phyloP scores from a whole-genome alignment of 2,329 filamentous ascomycete species.

The Epichloe sp. region DNA sequence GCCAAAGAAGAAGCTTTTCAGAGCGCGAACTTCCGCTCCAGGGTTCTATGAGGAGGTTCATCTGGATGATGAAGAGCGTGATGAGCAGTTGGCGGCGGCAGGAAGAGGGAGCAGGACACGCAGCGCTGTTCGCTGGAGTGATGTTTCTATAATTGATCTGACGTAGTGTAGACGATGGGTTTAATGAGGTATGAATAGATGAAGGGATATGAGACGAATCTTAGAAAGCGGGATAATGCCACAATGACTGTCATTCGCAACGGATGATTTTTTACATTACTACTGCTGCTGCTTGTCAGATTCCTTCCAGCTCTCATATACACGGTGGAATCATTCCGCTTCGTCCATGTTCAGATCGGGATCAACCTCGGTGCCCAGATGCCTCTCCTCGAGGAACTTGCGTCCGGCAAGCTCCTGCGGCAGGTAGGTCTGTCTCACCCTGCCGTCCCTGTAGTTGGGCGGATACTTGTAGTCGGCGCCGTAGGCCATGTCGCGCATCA shows the following conservation, averaged over 20 bases:
- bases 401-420: constrained; percentile 60
- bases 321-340: not conserved
- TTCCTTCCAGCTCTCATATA: too few relatives aligned
- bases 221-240: too few relatives aligned
- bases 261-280: too few relatives aligned
- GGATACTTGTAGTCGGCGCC: constrained; percentile 94
- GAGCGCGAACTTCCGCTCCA: constrained; percentile 22
- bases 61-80: constrained; percentile 14
- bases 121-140: constrained; percentile 16
- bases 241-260: not conserved
- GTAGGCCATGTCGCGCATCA: constrained; percentile 90
- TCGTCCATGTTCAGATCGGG: constrained; percentile 41
- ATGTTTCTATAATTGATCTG: constrained; percentile 21
- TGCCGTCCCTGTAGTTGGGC: constrained; percentile 73
- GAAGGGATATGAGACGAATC: too few relatives aligned
- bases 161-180: too few relatives aligned
- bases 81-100: constrained; percentile 10
- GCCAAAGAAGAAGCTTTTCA: constrained; percentile 25
- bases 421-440: constrained; percentile 80
- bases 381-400: constrained; percentile 63
- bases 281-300: too few relatives aligned
- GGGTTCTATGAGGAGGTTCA: constrained; percentile 27
- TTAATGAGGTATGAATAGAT: too few relatives aligned
- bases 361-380: constrained; percentile 71
- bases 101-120: constrained; percentile 8